Percentiles rank a stretch among this genome's conserved stretches.
Evolutionary conservation across 176 grass and related monocot genomes (phyloP).

Genomic region (Elymus sibiricus): DNA sequence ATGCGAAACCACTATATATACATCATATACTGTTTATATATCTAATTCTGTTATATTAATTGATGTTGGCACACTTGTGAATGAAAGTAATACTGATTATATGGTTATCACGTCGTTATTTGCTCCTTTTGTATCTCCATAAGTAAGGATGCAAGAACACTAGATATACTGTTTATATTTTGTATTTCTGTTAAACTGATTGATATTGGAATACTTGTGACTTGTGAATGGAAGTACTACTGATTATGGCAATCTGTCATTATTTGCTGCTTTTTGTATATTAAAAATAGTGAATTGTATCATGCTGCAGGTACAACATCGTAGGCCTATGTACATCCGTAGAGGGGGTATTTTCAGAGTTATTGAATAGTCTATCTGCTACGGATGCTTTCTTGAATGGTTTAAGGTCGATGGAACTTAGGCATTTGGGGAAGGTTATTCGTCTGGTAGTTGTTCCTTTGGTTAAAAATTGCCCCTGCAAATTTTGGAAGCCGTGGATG

Average conservation of each 20-base stretch:
- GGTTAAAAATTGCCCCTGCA: slow-evolving; percentile 37
- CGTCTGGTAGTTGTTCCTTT: slow-evolving; percentile 50
- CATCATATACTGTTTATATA: background rate
- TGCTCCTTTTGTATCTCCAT: background rate
- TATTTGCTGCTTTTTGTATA: background rate
- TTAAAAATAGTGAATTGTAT: background rate
- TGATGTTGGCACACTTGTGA: background rate
- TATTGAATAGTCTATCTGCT: slow-evolving; percentile 30
- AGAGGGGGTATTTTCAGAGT: slow-evolving; percentile 43
- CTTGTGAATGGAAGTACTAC: background rate
- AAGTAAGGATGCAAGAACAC: background rate
- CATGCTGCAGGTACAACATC: slow-evolving; percentile 52
- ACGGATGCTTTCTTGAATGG: slow-evolving; percentile 30
- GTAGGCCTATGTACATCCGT: slow-evolving; percentile 50
- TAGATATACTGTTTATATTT: background rate
- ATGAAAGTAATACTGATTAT: background rate
- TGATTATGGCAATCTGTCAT: background rate
- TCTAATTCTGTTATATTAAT: background rate
- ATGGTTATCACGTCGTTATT: background rate
- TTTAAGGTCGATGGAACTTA: slow-evolving; percentile 55
- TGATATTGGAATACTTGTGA: background rate
- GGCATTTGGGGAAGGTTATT: slow-evolving; percentile 44
- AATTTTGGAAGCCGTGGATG: slow-evolving; percentile 34
- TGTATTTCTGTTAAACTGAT: background rate
- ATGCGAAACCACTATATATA: background rate